Conservation (phyloP, 805 yeast species). For the Yueomyces sinensis region DNA sequence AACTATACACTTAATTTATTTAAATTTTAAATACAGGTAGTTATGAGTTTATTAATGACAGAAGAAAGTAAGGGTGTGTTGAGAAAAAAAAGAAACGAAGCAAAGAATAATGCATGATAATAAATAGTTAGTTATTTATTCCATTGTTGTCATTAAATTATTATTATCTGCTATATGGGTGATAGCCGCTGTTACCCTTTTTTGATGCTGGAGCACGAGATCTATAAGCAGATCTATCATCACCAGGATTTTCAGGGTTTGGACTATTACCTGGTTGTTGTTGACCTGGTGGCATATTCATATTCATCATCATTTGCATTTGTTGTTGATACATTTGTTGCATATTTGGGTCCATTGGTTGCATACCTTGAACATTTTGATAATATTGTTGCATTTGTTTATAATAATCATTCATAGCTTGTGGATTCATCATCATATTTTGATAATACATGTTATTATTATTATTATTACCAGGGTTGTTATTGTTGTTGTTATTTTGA, state of each 20-base stretch:
- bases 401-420: constrained; percentile 53
- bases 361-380: constrained; percentile 20
- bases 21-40: no score
- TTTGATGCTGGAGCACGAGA: constrained; percentile 7
- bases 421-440: constrained; percentile 29
- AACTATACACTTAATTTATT: no score
- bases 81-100: no score
- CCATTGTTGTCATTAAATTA: no score
- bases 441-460: constrained; percentile 20
- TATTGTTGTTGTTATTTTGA: neutral
- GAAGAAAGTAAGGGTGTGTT: no score
- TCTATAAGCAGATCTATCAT: neutral
- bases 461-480: constrained; percentile 7
- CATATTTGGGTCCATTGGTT: neutral
- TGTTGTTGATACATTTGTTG: constrained; percentile 24
- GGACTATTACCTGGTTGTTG: neutral
- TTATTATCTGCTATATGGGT: constrained; percentile 21
- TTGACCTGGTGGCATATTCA: neutral
- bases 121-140: no score
- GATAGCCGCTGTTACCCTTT: constrained; percentile 19
- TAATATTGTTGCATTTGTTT: constrained; percentile 45
- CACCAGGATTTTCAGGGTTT: neutral
- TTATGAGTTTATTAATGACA: no score
- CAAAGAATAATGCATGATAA: neutral
- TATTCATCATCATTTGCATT: constrained; percentile 25